Evolutionary conservation across 768 basidiomycete species (phyloP).

Genomic region (Auricularia sp.): DNA sequence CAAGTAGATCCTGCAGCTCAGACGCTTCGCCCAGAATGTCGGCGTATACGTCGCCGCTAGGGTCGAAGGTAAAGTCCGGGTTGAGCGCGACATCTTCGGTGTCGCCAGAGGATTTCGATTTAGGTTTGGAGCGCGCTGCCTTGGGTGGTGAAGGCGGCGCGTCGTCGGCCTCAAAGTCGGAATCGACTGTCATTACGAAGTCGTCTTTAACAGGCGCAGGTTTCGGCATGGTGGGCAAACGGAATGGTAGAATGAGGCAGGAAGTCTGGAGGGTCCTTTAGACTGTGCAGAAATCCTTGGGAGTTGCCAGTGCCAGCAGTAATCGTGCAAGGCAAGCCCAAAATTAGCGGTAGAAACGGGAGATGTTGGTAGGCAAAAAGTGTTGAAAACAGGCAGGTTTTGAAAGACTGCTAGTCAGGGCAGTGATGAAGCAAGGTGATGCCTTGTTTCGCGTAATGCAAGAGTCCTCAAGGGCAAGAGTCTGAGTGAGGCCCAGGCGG

Average conservation of each 20-base stretch:
- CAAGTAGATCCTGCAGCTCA: conserved; percentile 46
- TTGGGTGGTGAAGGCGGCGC: conserved; percentile 10
- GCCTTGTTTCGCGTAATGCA: too few relatives aligned
- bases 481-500: too few relatives aligned
- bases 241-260: not conserved
- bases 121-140: conserved; percentile 13
- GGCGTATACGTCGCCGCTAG: conserved; percentile 58
- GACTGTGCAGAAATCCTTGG: too few relatives aligned
- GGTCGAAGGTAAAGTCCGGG: conserved; percentile 76
- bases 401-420: too few relatives aligned
- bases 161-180: conserved; percentile 50
- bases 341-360: too few relatives aligned
- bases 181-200: conserved; percentile 79
- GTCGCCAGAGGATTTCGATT: conserved; percentile 16
- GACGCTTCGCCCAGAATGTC: conserved; percentile 38
- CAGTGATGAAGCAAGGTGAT: too few relatives aligned
- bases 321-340: too few relatives aligned
- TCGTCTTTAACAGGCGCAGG: conserved; percentile 24
- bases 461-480: too few relatives aligned
- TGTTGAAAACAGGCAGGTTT: too few relatives aligned
- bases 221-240: not conserved
- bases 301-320: too few relatives aligned
- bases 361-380: too few relatives aligned
- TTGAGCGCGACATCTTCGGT: conserved; percentile 57
- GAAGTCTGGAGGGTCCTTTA: not conserved